Evolutionary conservation across 768 basidiomycete species (phyloP), one percentile per base, ranked within the genome.

Genomic region (Mycena rosella): DNA sequence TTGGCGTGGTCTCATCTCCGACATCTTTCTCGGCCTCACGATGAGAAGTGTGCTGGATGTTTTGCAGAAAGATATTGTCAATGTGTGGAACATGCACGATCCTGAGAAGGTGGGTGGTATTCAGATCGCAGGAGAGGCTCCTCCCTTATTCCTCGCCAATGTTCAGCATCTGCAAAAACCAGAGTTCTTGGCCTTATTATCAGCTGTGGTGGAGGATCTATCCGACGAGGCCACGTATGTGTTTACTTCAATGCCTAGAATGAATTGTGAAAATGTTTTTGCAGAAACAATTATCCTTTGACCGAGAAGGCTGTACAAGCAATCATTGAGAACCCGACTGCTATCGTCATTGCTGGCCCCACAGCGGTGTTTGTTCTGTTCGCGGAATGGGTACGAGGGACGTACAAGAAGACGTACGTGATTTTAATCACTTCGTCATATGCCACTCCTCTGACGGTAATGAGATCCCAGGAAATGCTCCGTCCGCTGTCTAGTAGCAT

Each of bases 341-440:
- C 56, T 20, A 57, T 57, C 17, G 27, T 40, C 40, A 47, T 58
- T 11, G 42, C 44, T 17, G 57, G 57, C 42, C 57, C 57, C 27
- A 58, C 57, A 45, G 57, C 57, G 11, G 44, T 58, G 8, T 0
- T 58, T 30, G 44, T 58, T 11, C 11, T 58, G 27, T 47, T 58
- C 18, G 57, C 57, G 30, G 57, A 58, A 58, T 58, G 57, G 57
- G 57, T 58, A 24, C n/a, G n/a, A n/a, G n/a, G n/a, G n/a, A n/a
- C n/a, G n/a, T n/a, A n/a, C n/a, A n/a, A n/a, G n/a, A n/a, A n/a
- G n/a, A n/a, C n/a, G n/a, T n/a, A n/a, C n/a, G n/a, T n/a, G n/a
- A n/a, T n/a, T n/a, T n/a, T n/a, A n/a, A n/a, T n/a, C n/a, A n/a
- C n/a, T n/a, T n/a, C n/a, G n/a, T n/a, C n/a, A n/a, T n/a, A n/a